Percentiles rank a stretch among this genome's conserved stretches.
These are phyloP conservation scores for Suillus variegatus DNA, from an alignment of 768 basidiomycete genomes.

Conservation along the genomic window DNA sequence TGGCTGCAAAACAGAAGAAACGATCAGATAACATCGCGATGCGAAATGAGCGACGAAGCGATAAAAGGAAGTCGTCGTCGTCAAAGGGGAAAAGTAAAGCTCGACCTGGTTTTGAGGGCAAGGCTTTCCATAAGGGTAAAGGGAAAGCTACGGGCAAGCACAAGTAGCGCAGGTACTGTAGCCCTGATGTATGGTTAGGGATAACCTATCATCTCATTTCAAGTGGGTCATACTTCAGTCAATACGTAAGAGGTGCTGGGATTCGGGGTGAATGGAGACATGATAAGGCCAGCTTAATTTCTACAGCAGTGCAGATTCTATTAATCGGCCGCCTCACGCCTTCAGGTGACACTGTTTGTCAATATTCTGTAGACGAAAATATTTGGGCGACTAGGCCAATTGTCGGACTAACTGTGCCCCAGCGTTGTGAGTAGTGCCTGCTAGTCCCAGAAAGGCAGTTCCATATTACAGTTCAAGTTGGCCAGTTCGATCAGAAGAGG, in stretches of 20 bases:
- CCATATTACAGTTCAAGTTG: not conserved
- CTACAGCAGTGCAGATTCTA: not conserved
- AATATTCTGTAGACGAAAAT: not conserved
- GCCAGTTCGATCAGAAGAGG: too few relatives aligned
- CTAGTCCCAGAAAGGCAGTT: too few relatives aligned
- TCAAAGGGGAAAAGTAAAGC: conserved; percentile 54
- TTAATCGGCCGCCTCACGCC: not conserved
- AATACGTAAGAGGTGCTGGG: not conserved
- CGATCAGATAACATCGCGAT: conserved; percentile 75
- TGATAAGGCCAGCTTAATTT: not conserved
- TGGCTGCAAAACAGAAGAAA: conserved; percentile 4
- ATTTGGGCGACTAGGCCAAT: not conserved
- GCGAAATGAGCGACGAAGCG: conserved; percentile 74
- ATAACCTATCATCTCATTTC: not conserved
- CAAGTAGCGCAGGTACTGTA: conserved; percentile 18
- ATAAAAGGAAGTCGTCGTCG: conserved; percentile 51
- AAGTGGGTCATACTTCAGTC: not conserved
- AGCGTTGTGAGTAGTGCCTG: too few relatives aligned
- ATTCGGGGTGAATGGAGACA: not conserved
- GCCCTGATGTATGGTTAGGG: not conserved
- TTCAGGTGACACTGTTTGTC: not conserved
- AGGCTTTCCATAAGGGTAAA: conserved; percentile 64
- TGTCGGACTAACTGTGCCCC: not conserved
- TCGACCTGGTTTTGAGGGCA: conserved; percentile 87
- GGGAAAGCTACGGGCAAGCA: conserved; percentile 31